phyloP scores from a whole-genome alignment of 2,329 filamentous ascomycete genomes.

The Arachnopeziza araneosa region DNA sequence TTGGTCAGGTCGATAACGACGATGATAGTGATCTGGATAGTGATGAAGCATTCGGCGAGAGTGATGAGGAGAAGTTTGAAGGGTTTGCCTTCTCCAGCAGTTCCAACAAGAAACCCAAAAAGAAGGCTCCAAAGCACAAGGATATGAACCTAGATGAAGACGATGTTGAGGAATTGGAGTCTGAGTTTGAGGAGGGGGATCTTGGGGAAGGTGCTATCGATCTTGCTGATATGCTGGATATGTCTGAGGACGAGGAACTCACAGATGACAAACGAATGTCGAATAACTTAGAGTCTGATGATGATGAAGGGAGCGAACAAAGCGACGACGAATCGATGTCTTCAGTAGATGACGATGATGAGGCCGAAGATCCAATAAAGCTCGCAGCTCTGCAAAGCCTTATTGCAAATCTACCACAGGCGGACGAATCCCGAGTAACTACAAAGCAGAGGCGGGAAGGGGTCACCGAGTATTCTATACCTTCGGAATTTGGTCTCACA shows the following conservation, averaged over 20 bases:
- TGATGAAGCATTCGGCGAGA: slow-evolving; percentile 66
- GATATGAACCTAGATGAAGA: slow-evolving; percentile 48
- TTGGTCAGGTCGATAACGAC: slow-evolving; percentile 60
- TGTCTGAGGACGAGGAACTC: slow-evolving; percentile 31
- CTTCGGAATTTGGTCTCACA: slow-evolving; percentile 52
- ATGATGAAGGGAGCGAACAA: slow-evolving; percentile 42
- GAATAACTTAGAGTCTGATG: slow-evolving; percentile 36
- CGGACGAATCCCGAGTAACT: slow-evolving; percentile 22
- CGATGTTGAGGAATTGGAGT: slow-evolving; percentile 32
- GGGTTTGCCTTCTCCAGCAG: slow-evolving; percentile 60
- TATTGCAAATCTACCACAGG: slow-evolving; percentile 56
- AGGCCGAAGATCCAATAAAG: slow-evolving; percentile 40
- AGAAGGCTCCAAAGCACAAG: slow-evolving; percentile 39
- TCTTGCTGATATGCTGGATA: slow-evolving; percentile 30
- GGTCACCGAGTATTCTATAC: slow-evolving; percentile 56
- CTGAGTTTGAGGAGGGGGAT: slow-evolving; percentile 64
- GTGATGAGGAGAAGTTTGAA: slow-evolving; percentile 65
- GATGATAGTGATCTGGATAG: slow-evolving; percentile 66
- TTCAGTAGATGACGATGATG: slow-evolving; percentile 34
- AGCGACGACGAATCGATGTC: slow-evolving; percentile 48
- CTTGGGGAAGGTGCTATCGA: slow-evolving; percentile 42
- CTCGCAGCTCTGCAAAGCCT: slow-evolving; percentile 62
- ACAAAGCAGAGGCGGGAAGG: slow-evolving; percentile 33
- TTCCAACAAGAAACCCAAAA: slow-evolving; percentile 45
- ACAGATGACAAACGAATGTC: not conserved